A percentile compares a stretch with the other conserved stretches of the same genome.
These are phyloP conservation scores for Hordeum pubiflorum DNA, from an alignment of 202 grass and related monocot species.

Conservation along the genomic window DNA sequence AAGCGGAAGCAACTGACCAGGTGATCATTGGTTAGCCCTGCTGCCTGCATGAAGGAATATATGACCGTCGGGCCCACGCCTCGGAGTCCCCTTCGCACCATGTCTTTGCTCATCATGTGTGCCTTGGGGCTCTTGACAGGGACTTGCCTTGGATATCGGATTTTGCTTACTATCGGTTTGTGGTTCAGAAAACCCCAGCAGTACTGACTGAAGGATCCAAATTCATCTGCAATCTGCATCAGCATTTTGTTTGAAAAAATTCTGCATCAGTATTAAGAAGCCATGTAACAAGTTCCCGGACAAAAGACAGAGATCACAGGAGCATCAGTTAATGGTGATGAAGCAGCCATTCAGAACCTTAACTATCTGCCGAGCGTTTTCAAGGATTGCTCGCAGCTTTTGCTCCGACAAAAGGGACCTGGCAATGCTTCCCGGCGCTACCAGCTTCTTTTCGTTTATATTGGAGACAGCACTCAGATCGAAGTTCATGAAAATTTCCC, in stretches of 20 bases:
- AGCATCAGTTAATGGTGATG: not conserved
- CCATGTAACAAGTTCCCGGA: slow-evolving; percentile 9
- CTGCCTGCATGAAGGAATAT: slow-evolving; percentile 96
- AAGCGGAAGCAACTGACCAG: slow-evolving; percentile 78
- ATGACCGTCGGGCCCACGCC: slow-evolving; percentile 69
- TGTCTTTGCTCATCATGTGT: slow-evolving; percentile 83
- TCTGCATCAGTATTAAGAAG: slow-evolving; percentile 39
- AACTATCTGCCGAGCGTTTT: slow-evolving; percentile 68
- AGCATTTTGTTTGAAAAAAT: too few species aligned
- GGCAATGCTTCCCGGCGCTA: slow-evolving; percentile 43
- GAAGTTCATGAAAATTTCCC: slow-evolving; percentile 73
- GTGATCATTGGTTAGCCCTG: slow-evolving; percentile 86
- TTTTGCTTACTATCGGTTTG: slow-evolving; percentile 58
- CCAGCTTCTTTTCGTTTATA: slow-evolving; percentile 77
- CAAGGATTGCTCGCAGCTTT: slow-evolving; percentile 66
- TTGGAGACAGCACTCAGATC: slow-evolving; percentile 55
- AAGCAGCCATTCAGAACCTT: slow-evolving; percentile 46
- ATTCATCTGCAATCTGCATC: slow-evolving; percentile 73
- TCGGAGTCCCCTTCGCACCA: slow-evolving; percentile 69
- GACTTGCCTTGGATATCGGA: slow-evolving; percentile 63
- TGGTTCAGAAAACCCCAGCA: slow-evolving; percentile 91
- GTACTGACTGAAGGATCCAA: slow-evolving; percentile 72
- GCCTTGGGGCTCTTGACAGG: slow-evolving; percentile 89
- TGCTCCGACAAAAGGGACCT: slow-evolving; percentile 67
- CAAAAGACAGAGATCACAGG: not conserved